Percentiles rank a stretch among this genome's conserved stretches.
Conservation (phyloP, 148 eudicot genomes). For the Diospyros lotus region DNA sequence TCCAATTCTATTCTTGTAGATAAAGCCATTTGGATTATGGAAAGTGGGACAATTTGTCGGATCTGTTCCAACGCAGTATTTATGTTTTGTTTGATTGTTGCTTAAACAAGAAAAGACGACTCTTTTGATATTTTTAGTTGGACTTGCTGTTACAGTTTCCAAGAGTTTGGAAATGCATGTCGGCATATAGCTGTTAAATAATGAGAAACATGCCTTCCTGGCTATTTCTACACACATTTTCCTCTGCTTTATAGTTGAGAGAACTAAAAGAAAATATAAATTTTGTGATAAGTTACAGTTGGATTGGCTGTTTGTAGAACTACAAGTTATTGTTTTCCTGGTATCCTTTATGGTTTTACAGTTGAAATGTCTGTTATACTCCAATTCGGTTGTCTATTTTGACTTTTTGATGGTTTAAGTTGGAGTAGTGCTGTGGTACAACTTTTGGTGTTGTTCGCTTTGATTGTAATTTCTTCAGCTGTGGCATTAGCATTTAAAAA, state of each 20-base stretch:
- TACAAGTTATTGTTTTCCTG: not conserved
- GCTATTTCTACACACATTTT: not conserved
- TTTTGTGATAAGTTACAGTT: not conserved
- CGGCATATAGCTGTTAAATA: not conserved
- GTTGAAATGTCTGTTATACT: not conserved
- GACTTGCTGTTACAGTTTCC: not conserved
- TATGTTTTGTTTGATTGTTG: not conserved
- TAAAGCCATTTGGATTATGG: slow-evolving; percentile 7
- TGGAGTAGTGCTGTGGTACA: not conserved
- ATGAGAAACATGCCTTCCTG: not conserved
- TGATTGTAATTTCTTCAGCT: not conserved
- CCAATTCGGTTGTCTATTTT: not conserved
- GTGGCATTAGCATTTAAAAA: not conserved
- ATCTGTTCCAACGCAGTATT: not conserved
- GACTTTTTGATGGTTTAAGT: not conserved
- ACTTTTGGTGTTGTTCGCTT: not conserved
- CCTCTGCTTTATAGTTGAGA: not conserved
- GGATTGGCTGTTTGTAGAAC: not conserved
- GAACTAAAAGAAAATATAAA: not conserved
- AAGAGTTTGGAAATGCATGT: not conserved
- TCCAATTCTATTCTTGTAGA: not conserved
- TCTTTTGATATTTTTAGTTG: not conserved
- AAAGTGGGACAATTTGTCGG: not conserved
- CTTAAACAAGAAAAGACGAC: not conserved
- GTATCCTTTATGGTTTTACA: not conserved